phyloP scores from a whole-genome alignment of 306 rosid genomes.

The Citrullus colocynthis region DNA sequence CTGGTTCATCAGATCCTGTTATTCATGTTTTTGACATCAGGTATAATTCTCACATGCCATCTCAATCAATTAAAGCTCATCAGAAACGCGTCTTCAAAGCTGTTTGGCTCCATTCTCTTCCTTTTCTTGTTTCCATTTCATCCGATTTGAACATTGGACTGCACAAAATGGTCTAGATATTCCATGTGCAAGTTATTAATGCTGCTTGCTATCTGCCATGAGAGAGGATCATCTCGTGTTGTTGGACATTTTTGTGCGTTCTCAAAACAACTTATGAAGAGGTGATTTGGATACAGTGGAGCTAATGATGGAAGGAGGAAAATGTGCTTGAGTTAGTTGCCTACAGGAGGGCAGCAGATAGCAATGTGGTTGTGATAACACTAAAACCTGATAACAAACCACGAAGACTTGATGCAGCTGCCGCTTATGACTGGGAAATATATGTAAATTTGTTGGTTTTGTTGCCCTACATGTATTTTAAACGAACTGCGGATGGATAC shows the following conservation, averaged over 20 bases:
- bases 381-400: background rate
- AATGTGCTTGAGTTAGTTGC: background rate
- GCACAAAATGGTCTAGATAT: slow-evolving; percentile 41
- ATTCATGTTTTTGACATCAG: slow-evolving; percentile 92
- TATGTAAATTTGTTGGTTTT: background rate
- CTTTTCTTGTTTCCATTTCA: slow-evolving; percentile 77
- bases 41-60: slow-evolving; percentile 52
- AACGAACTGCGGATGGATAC: background rate
- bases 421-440: too few species aligned
- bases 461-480: background rate
- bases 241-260: background rate
- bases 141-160: slow-evolving; percentile 83
- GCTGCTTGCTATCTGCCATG: background rate
- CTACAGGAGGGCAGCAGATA: background rate
- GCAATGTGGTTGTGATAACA: background rate
- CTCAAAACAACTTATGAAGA: background rate
- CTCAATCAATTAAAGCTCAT: slow-evolving; percentile 72
- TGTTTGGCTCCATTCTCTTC: slow-evolving; percentile 60
- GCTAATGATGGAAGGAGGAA: background rate
- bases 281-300: background rate
- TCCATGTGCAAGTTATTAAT: background rate
- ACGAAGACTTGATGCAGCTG: background rate
- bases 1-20: slow-evolving; percentile 83
- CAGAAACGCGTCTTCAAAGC: slow-evolving; percentile 91
- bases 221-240: background rate